Base-by-base conservation (phyloP, 1,284 basidiomycete genomes). In the Tylopilus orsonianus region DNA sequence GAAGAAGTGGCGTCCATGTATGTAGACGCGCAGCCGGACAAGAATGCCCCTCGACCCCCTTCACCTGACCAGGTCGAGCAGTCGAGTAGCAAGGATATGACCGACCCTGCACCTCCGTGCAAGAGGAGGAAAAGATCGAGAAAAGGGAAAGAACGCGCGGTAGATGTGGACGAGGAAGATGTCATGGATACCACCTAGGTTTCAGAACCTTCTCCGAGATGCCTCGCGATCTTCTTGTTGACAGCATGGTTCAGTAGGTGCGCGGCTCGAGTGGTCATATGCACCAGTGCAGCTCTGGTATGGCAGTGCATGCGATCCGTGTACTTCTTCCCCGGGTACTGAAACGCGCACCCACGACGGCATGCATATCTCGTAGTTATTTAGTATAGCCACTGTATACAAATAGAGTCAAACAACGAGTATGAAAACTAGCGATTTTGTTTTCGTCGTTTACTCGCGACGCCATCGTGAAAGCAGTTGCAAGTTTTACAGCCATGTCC, bases 131-230 rank as follows among this genome's bases (percentile, higher is more conserved):
- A 48, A 20, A 22, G 36, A 30, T 54, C 59, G 2, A 53, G 35
- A 29, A 64, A 63, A 33, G 64, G 62, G 5, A 66, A 64, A 29
- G 64, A 66, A 33, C 62, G 56, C 4, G 53, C 53, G 7, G 48
- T 64, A 26, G 57, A 62, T n/a, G 35, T 36, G 37, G 22, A 14
- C 14, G 58, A 53, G 22, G 51, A 58, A 33, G 53, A 44, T 24
- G 41, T 19, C 12, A 61, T 61, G 60, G 58, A 65, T 30, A 54
- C 39, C 3, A 46, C 42, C 10, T 62, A 38, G 34, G 18, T 26
- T 16, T 20, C 27, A 18, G 13, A 8, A 29, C n/a, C 8, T 23
- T 18, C 14, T 2, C 22, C 12, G 8, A 8, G 23, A 40, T 10
- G 23, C 19, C 19, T 18, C 16, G n/a, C n/a, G n/a, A n/a, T 16